Base-by-base conservation (phyloP, 306 rosid genomes). In the Delonix regia region DNA sequence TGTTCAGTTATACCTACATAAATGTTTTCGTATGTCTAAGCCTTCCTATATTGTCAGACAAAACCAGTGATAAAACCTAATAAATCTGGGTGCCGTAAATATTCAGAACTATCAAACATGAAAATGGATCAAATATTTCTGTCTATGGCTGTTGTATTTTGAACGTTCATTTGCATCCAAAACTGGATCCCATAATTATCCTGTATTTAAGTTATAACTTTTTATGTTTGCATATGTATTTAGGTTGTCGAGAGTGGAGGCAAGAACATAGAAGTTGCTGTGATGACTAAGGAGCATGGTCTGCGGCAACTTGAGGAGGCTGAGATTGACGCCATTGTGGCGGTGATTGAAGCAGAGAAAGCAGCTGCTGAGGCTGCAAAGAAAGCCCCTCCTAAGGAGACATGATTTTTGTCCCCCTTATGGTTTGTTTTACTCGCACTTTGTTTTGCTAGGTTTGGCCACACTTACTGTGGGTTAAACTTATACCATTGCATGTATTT, bases 191-290 rank as follows among this genome's bases (percentile, higher is more conserved):
- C 61, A 21, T 67, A 18, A 71, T 47, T 42, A 14, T 47, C 24
- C 24, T 15, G 41, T 36, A 34, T 22, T 28, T 70, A 28, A 38
- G 28, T 44, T 34, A 0, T 81, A 70, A 59, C 19, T 48, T 71
- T 0, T 44, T 24, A 19, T 30, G 57, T 53, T 47, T 56, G 33
- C 44, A 49, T 55, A 41, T 76, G 73, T 63, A 61, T 74, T 64
- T 84, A 94, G 98, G 98, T 94, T 84, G 98, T 94, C 14, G 98
- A 94, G 89, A 94, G 98, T 57, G 98, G 98, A 5, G 98, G 98
- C 33, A 94, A 94, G 87, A 94, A 92, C 90, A 90, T 94, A 60
- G 98, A 94, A 86, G 97, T 94, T 69, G 98, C 97, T 60, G 98
- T 90, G 77, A 90, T 94, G 98, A 94, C 97, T 1, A 90, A 77